Percentiles rank a stretch among this genome's conserved stretches.
phyloP scores from a whole-genome alignment of 495 filamentous ascomycete species.

The Saxophila tyrrhenica region DNA sequence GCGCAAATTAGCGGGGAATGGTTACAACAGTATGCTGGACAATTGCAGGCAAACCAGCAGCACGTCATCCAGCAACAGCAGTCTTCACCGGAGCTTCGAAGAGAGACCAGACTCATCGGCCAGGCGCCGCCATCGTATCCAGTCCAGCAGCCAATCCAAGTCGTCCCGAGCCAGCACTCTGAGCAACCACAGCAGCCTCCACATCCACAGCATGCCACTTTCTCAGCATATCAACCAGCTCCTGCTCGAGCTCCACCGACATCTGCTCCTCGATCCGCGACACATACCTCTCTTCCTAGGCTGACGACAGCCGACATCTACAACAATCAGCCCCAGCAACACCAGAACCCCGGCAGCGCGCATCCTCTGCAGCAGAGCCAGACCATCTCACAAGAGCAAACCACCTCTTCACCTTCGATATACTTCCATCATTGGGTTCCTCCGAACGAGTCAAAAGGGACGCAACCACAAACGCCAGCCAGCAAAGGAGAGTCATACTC shows the following conservation, averaged over 20 bases:
- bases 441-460: conserved; percentile 33
- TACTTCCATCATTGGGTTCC: conserved; percentile 93
- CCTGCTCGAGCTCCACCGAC: conserved; percentile 15
- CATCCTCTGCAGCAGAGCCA: conserved; percentile 39
- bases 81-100: conserved; percentile 30
- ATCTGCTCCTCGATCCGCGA: conserved; percentile 23
- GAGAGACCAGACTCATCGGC: conserved; percentile 35
- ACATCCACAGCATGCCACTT: conserved; percentile 10
- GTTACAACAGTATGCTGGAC: conserved; percentile 55
- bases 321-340: conserved; percentile 37
- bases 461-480: conserved; percentile 38
- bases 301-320: conserved; percentile 49
- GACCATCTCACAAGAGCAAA: conserved; percentile 39
- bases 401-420: conserved; percentile 55
- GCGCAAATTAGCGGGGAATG: conserved; percentile 54
- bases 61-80: conserved; percentile 42
- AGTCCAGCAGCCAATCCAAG: conserved; percentile 12
- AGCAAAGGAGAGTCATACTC: conserved; percentile 51
- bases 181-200: background rate
- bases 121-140: conserved; percentile 19
- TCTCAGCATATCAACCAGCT: conserved; percentile 15
- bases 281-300: conserved; percentile 37
- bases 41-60: conserved; percentile 33
- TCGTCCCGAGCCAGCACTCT: background rate
- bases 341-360: conserved; percentile 28